Evolutionary conservation across 1,284 basidiomycete species (phyloP).

Genomic region (Omphalotus olearius): DNA sequence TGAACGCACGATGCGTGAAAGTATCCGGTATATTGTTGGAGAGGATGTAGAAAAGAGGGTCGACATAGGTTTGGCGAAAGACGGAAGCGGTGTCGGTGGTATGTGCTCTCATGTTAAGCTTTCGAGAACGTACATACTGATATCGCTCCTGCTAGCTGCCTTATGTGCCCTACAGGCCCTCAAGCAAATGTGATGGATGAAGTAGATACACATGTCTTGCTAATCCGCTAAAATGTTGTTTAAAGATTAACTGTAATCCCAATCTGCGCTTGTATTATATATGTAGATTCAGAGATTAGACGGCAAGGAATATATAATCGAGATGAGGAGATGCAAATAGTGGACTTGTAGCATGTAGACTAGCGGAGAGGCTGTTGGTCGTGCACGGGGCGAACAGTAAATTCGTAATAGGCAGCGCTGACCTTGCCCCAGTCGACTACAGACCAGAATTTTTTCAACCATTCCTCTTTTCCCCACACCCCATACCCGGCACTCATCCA

Average conservation of each 20-base stretch:
- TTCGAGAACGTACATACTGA: conserved; percentile 2
- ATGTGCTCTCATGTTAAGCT: conserved; percentile 15
- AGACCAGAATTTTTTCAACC: conserved; percentile 87
- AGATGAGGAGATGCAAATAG: no score
- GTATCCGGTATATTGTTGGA: conserved; percentile 76
- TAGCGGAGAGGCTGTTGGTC: not conserved
- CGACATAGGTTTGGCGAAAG: conserved; percentile 90
- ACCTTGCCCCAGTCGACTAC: conserved; percentile 85
- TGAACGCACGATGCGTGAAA: conserved; percentile 68
- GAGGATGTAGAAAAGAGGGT: conserved; percentile 75
- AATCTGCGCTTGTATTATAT: no score
- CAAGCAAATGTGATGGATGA: conserved; percentile 8
- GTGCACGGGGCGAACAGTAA: not conserved
- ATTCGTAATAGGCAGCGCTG: conserved; percentile 25
- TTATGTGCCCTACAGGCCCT: conserved; percentile 27
- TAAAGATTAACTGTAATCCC: no score
- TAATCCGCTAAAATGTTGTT: no score
- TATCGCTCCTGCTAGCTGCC: conserved; percentile 47
- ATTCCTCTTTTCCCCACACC: conserved; percentile 91
- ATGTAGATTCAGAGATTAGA: no score
- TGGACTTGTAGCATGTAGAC: no score
- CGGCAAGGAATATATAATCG: no score
- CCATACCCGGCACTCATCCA: conserved; percentile 90
- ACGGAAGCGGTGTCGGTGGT: conserved; percentile 97
- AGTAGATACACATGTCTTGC: not conserved